Percentiles rank a stretch among this genome's conserved stretches.
Conservation (phyloP, 2,329 filamentous ascomycete species). For the Sphaerulina musiva region DNA sequence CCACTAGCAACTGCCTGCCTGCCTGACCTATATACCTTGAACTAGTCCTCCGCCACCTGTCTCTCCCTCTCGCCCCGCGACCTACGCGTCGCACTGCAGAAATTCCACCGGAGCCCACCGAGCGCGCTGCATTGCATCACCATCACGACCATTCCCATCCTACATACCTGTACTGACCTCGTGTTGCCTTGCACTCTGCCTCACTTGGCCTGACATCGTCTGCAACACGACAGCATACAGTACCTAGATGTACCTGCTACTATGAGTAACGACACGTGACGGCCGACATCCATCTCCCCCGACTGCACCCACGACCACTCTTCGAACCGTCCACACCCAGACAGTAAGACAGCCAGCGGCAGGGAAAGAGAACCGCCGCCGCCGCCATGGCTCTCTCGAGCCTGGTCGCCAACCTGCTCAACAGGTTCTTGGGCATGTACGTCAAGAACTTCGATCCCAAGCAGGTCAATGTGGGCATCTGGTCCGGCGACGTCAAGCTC, state of each 20-base stretch:
- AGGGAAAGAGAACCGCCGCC: conserved; percentile 39
- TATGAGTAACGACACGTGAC: not conserved
- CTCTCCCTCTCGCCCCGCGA: not conserved
- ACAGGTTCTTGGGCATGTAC: conserved; percentile 99
- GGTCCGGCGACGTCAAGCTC: conserved; percentile 96
- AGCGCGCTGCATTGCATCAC: conserved; percentile 1
- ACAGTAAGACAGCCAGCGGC: conserved; percentile 63
- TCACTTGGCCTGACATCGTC: no score
- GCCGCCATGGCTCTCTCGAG: conserved; percentile 80
- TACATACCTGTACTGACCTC: not conserved
- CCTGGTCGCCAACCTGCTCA: conserved; percentile 91
- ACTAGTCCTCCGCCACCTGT: not conserved
- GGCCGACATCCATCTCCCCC: not conserved
- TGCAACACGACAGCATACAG: not conserved
- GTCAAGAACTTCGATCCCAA: conserved; percentile 98
- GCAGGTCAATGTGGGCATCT: conserved; percentile 97
- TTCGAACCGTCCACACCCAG: conserved; percentile 41
- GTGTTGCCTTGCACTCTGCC: no score
- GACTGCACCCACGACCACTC: not conserved
- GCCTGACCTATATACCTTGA: no score
- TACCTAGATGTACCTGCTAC: not conserved
- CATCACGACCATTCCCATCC: not conserved
- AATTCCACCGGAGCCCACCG: no score
- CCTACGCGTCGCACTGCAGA: not conserved
- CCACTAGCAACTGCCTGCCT: no score